These are phyloP conservation scores for Sugiyamaella chiloensis DNA, from an alignment of 805 yeast species.

Conservation along the genomic window DNA sequence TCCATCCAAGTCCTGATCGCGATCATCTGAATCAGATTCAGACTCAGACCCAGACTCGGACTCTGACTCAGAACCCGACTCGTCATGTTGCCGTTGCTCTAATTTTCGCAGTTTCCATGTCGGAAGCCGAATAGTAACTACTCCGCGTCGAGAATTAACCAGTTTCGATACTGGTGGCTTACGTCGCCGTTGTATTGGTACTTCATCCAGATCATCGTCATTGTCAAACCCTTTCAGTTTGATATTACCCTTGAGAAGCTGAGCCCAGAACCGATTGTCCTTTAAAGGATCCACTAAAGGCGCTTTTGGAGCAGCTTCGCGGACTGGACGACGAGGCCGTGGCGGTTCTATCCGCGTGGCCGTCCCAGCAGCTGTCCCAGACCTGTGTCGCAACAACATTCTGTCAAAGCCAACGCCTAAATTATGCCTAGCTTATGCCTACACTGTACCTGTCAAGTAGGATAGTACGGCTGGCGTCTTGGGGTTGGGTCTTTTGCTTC, in stretches of 20 bases:
- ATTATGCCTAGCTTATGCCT: no score
- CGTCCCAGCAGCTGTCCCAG: no score
- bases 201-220: neutral
- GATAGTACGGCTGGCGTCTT: no score
- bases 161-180: neutral
- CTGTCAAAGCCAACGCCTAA: no score
- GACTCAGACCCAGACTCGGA: neutral
- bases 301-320: slow-evolving; percentile 24
- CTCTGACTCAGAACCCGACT: no score
- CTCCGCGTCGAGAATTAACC: neutral
- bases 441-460: no score
- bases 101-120: neutral
- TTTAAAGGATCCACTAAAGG: slow-evolving; percentile 22
- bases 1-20: no score
- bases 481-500: no score
- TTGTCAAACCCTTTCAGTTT: neutral
- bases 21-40: no score
- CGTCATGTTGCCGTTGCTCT: neutral
- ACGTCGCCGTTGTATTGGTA: neutral
- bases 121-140: slow-evolving; percentile 1
- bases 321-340: no score
- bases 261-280: slow-evolving; percentile 19
- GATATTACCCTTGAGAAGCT: slow-evolving; percentile 10
- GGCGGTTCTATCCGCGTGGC: no score
- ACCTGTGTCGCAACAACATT: no score